Evolutionary conservation across 495 filamentous ascomycete species (phyloP), one percentile per base, ranked within the genome.

Genomic region (Aspergillus ellipticus): DNA sequence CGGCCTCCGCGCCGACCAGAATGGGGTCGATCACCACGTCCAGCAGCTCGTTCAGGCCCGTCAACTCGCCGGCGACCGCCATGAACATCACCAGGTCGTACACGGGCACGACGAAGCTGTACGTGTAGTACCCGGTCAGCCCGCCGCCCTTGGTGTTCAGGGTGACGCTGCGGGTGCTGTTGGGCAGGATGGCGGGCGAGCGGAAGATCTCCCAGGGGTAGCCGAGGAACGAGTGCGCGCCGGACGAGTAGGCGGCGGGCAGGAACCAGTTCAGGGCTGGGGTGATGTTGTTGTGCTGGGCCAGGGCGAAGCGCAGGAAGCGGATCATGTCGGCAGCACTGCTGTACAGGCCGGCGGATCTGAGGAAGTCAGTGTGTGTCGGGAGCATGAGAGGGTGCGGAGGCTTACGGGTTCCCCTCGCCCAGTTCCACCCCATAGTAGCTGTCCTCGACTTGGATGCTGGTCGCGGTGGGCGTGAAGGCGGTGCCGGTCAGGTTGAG

Each of bases 131-230:
- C 4, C 42, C 42, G 1, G 42, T 13, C 42, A 45, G 17, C 6
- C 42, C 42, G 8, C 42, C 42, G 17, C 42, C 42, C 17, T 45
- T 45, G 42, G 42, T 45, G 16, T 45, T 45, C 6, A 45, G 3
- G 4, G 42, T 45, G 16, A 45, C 42, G 10, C 16, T 3, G 8
- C 42, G 17, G 16, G 42, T 45, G 16, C 42, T 45, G 11, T 45
- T 20, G 42, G 42, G 42, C 9, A 45, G 42, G 17, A 45, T 45
- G 42, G 42, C 42, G 9, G 42, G 42, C 1, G 17, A 22, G 17
- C 42, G 42, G 42, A 45, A 45, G 42, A 45, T 45, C 42, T 45
- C 42, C 42, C 42, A 45, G 21, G 42, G 42, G 17, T 45, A 45
- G 6, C 42, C 42, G 6, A 45, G 17, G 21, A 21, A 45, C 8